These are phyloP conservation scores for Spathaspora arborariae DNA, from an alignment of 805 yeast genomes.

Conservation along the genomic window DNA sequence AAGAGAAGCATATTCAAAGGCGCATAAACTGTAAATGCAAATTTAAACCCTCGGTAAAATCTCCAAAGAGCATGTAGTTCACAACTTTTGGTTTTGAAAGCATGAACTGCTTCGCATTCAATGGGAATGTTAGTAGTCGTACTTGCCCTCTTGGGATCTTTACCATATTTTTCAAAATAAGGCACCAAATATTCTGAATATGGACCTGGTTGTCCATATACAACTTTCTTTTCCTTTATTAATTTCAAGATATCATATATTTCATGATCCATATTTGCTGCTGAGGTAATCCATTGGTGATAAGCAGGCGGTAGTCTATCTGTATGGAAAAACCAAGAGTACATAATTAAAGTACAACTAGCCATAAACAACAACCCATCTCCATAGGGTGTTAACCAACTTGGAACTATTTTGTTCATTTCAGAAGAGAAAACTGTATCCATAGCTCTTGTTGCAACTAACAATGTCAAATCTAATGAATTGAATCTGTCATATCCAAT, in stretches of 20 bases:
- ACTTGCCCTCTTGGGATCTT: conserved; percentile 30
- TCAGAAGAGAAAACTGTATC: conserved; percentile 28
- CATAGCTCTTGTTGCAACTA: conserved; percentile 32
- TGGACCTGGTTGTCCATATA: conserved; percentile 32
- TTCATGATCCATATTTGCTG: conserved; percentile 45
- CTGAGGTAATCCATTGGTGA: conserved; percentile 45
- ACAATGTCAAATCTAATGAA: conserved; percentile 34
- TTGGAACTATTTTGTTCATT: conserved; percentile 19
- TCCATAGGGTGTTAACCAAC: conserved; percentile 13
- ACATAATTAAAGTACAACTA: conserved; percentile 33
- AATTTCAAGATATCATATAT: conserved; percentile 28
- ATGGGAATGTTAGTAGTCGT: conserved; percentile 23
- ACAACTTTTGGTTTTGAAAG: conserved; percentile 34
- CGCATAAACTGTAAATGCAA: conserved; percentile 39
- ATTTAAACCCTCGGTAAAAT: conserved; percentile 37
- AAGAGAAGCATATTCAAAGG: conserved; percentile 36
- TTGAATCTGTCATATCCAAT: conserved; percentile 24
- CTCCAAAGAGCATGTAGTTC: conserved; percentile 47
- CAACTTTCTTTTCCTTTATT: conserved; percentile 25
- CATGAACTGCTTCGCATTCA: conserved; percentile 40
- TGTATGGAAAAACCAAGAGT: conserved; percentile 37
- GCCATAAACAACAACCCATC: conserved; percentile 28
- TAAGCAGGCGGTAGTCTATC: conserved; percentile 41
- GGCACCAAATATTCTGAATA: conserved; percentile 25
- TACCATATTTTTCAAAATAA: conserved; percentile 28